These are phyloP conservation scores for Termitomyces sp. DNA, from an alignment of 768 basidiomycete species.

Conservation along the genomic window DNA sequence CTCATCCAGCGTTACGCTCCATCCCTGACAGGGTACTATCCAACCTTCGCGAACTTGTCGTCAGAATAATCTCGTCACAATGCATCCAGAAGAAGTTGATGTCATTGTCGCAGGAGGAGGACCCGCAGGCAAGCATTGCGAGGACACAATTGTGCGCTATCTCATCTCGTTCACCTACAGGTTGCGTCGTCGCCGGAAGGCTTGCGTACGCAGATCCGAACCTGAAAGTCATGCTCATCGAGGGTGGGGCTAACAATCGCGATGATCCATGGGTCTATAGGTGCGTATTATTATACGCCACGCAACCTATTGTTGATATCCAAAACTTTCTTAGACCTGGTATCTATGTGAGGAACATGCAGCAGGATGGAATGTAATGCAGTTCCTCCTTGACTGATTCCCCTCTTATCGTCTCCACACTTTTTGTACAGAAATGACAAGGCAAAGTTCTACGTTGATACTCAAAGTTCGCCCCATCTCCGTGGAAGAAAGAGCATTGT, in stretches of 20 bases:
- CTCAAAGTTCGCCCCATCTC: slow-evolving; percentile 47
- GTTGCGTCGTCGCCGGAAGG: slow-evolving; percentile 64
- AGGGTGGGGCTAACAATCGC: slow-evolving; percentile 66
- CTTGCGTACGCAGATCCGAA: slow-evolving; percentile 67
- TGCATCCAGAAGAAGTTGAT: slow-evolving; percentile 69
- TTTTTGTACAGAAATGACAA: slow-evolving; percentile 51
- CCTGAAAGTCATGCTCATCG: slow-evolving; percentile 71
- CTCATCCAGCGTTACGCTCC: neutral
- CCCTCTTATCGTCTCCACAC: neutral
- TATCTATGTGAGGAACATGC: slow-evolving; percentile 70
- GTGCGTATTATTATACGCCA: slow-evolving; percentile 13
- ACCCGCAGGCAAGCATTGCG: slow-evolving; percentile 40
- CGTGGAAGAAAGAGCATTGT: slow-evolving; percentile 64
- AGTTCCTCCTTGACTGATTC: neutral
- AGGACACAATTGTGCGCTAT: neutral
- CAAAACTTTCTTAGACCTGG: slow-evolving; percentile 37
- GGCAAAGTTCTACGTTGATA: slow-evolving; percentile 67
- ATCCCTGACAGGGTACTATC: neutral
- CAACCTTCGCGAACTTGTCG: neutral
- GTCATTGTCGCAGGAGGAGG: slow-evolving; percentile 67
- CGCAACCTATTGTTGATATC: neutral
- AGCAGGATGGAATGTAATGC: slow-evolving; percentile 52
- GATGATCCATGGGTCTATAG: slow-evolving; percentile 74
- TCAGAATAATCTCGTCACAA: slow-evolving; percentile 5
- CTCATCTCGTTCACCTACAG: slow-evolving; percentile 17